These are phyloP conservation scores for Ceratobasidium sp. DNA, from an alignment of 1,284 basidiomycete species.

Conservation along the genomic window DNA sequence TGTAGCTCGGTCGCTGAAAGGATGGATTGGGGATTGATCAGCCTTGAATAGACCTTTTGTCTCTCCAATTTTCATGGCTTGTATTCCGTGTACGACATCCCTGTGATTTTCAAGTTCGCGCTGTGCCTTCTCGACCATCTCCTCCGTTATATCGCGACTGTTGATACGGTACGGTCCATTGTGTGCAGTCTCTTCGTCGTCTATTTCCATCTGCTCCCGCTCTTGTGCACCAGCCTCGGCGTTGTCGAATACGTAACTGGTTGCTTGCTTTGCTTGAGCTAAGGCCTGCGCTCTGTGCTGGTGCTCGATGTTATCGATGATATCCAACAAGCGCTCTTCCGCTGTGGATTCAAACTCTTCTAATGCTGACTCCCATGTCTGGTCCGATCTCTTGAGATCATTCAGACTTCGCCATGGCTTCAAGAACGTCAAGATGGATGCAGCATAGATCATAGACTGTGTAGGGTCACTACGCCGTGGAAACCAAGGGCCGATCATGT, in stretches of 20 bases:
- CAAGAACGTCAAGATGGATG: constrained; percentile 15
- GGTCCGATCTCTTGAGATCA: background rate
- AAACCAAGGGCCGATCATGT: constrained; percentile 29
- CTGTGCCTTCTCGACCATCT: background rate
- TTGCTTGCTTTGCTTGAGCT: background rate
- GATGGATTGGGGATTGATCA: too few species aligned
- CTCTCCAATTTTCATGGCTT: background rate
- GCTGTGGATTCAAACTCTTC: background rate
- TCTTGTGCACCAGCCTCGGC: too few species aligned
- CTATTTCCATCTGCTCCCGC: too few species aligned
- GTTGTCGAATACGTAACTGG: too few species aligned
- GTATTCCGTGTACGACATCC: background rate
- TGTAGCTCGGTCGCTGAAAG: too few species aligned
- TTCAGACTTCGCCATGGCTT: constrained; percentile 32
- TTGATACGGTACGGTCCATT: background rate
- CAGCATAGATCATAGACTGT: background rate
- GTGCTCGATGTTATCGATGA: constrained; percentile 28
- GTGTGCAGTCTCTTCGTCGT: background rate
- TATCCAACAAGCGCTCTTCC: background rate
- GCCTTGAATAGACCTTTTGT: background rate
- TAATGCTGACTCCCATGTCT: background rate
- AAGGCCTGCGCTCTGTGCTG: constrained; percentile 29
- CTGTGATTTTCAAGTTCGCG: background rate
- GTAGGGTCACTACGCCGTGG: constrained; percentile 19
- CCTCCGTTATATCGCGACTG: background rate